Base-by-base conservation (phyloP, 2,329 filamentous ascomycete species). In the Macroventuria anomochaeta region DNA sequence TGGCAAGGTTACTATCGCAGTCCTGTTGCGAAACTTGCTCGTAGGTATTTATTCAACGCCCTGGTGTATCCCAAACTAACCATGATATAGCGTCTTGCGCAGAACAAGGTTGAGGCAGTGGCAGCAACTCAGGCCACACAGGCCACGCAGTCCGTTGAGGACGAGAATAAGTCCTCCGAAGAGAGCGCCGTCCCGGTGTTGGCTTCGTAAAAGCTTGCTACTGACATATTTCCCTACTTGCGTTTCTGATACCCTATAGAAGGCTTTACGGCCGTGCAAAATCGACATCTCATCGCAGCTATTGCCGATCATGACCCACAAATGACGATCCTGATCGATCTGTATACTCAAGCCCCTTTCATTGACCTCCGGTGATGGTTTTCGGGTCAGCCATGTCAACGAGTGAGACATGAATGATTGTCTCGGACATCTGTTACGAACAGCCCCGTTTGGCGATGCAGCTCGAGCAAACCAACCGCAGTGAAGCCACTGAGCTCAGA, bases 1-100 rank as follows among this genome's bases (percentile, higher is more conserved):
- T 63, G 95, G 95, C 65, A 99, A 97, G 80, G 93, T 97, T 40
- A 99, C 95, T 0, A 97, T 97, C 72, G 90, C 93, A 13, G 88
- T 97, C 28, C 78, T 99, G 53, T 79, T 97, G 68, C 83, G 95
- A 51, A 99, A 99, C 71, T 78, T 97, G 29, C 82, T 97, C 70
- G 90, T 95, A 78, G 78, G 88, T 83, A 10, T 13, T 28, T 21
- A 1, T 3, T 13, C 12, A 3, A 7, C 11, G 11, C 28, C 5
- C 12, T 29, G 8, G 28, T 17, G 11, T 12, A 11, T 23, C 17
- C 15, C 13, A 4, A 17, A n/a, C 42, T 46, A 28, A 46, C 23
- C 25, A 1, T 8, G 2, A 7, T n/a, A 12, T 46, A 76, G 66
- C 76, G 78, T 32, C 75, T 81, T 40, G 72, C 77, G 17, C 76